Conservation (phyloP, 805 yeast species). For the Nematodospora valgi region DNA sequence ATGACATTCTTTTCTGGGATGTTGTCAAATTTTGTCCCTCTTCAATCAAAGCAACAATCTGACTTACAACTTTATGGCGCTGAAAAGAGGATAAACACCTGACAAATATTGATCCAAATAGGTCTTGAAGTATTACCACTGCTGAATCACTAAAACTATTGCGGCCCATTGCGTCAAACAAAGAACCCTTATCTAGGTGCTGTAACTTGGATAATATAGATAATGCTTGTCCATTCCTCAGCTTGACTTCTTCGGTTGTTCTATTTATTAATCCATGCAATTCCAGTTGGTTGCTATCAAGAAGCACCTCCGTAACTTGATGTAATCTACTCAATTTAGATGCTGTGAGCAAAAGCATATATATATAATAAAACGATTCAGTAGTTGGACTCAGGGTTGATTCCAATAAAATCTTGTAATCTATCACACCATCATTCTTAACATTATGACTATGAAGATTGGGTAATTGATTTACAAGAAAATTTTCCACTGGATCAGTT, state of each 20-base stretch:
- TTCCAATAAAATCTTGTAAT: conserved; percentile 30
- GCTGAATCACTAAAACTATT: conserved; percentile 43
- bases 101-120: conserved; percentile 67
- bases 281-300: conserved; percentile 57
- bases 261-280: conserved; percentile 59
- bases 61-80: conserved; percentile 63
- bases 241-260: conserved; percentile 61
- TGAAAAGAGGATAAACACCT: conserved; percentile 63
- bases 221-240: conserved; percentile 43
- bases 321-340: conserved; percentile 60
- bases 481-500: conserved; percentile 27
- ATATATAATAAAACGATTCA: conserved; percentile 53
- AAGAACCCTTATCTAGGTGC: conserved; percentile 22
- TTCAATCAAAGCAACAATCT: conserved; percentile 42
- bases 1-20: neutral
- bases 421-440: conserved; percentile 14
- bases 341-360: conserved; percentile 52
- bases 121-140: conserved; percentile 59
- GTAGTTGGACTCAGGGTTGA: conserved; percentile 23
- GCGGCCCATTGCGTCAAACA: conserved; percentile 22
- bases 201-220: conserved; percentile 27
- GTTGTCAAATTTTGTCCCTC: conserved; percentile 16
- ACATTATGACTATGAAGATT: conserved; percentile 21
- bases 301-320: conserved; percentile 51
- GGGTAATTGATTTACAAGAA: conserved; percentile 27